These are phyloP conservation scores for Dujonia santamariae DNA, from an alignment of 1,139 yeast species.

Conservation along the genomic window DNA sequence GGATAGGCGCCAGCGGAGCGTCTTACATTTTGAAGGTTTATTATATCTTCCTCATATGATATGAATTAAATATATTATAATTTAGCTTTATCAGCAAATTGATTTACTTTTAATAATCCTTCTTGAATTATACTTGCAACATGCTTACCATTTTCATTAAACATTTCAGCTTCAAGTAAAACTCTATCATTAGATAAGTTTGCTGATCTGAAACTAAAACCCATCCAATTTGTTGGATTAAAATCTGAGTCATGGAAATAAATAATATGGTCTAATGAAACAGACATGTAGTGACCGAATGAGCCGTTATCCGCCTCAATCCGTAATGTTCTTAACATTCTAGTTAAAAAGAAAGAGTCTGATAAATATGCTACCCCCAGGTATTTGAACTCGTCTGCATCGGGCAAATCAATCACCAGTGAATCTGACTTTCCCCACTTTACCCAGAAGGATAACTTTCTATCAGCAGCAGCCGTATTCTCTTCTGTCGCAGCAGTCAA, in stretches of 20 bases:
- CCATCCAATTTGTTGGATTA: conserved; percentile 39
- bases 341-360: conserved; percentile 55
- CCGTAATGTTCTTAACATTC: conserved; percentile 31
- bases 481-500: conserved; percentile 26
- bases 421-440: conserved; percentile 35
- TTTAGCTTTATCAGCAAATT: conserved; percentile 14
- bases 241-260: conserved; percentile 35
- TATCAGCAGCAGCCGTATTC: conserved; percentile 24
- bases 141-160: conserved; percentile 27
- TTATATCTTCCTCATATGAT: too few species aligned
- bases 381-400: conserved; percentile 38
- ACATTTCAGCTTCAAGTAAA: conserved; percentile 25
- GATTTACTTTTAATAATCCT: conserved; percentile 41
- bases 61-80: too few species aligned
- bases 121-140: conserved; percentile 37
- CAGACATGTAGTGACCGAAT: conserved; percentile 38
- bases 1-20: too few species aligned
- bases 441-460: conserved; percentile 43
- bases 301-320: conserved; percentile 20
- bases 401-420: conserved; percentile 11
- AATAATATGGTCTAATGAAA: conserved; percentile 41
- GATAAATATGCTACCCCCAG: conserved; percentile 63
- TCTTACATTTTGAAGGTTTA: too few species aligned
- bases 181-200: conserved; percentile 34
- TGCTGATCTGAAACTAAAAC: conserved; percentile 33